Base-by-base conservation (phyloP, 331 rosid genomes). In the Pyracantha coccinea region DNA sequence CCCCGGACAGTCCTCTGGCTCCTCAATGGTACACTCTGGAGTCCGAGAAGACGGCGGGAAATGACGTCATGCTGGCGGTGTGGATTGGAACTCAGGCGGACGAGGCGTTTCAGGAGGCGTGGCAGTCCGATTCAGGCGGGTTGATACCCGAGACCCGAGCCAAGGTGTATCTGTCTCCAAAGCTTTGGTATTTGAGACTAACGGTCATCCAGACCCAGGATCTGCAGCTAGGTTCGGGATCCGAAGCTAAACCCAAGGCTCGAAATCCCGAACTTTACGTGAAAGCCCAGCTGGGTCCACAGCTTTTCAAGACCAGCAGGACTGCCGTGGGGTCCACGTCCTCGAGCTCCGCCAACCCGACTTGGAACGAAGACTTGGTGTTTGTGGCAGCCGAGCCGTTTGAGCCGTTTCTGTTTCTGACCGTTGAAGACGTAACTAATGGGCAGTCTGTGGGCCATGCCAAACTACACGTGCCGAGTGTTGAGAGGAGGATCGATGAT, bases 71-170 rank as follows among this genome's bases (percentile, higher is more conserved):
- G 97, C 81, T 92, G 5, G 84, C 94, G 0, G 96, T 92, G 1
- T 92, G 97, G 97, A 63, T 87, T 4, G 92, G 97, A 0, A 87
- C 98, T 8, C 27, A 87, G 76, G 88, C 91, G 0, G 96, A 92
- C 9, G 96, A 92, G 60, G 89, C 91, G 1, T 92, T 92, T 68
- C 96, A 88, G 57, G 98, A 92, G 53, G 96, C 96, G 2, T 90
- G 98, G 98, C 94, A 88, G 50, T 92, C 96, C 9, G 96, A 90
- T 62, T 92, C 96, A 57, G 94, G 97, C 14, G 94, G 91, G n/a
- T 71, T 88, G 77, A 73, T 90, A 61, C 86, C 96, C 14, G 94
- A 90, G 85, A 90, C 96, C 2, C 73, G 98, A 54, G 89, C 96
- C 9, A 92, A 92, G 64, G 96, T 90, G 6, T 92, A 92, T 35